Evolutionary conservation across 1,284 basidiomycete genomes (phyloP).

Genomic region (Leccinum fallax): DNA sequence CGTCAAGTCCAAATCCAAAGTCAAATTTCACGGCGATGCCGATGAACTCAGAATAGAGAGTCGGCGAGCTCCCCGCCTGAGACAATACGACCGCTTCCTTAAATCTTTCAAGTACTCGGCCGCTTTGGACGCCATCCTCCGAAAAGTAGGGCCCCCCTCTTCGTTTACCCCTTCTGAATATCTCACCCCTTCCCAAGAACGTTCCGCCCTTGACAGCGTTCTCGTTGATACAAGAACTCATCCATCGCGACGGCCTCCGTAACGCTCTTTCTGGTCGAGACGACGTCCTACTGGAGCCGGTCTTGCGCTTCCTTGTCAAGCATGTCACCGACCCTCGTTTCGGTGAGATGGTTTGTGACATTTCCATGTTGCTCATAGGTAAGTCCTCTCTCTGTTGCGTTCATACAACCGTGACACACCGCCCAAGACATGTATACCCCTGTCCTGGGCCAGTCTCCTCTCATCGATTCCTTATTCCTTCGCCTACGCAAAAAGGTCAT

Average conservation of each 20-base stretch:
- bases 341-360: constrained; percentile 85
- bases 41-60: constrained; percentile 80
- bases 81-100: constrained; percentile 87
- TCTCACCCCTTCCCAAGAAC: constrained; percentile 48
- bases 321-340: constrained; percentile 91
- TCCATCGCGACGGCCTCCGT: constrained; percentile 88
- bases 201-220: constrained; percentile 87
- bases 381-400: constrained; percentile 30
- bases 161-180: background rate
- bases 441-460: constrained; percentile 90
- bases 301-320: constrained; percentile 83
- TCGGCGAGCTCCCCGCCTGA: constrained; percentile 72
- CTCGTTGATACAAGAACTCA: constrained; percentile 90
- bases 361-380: constrained; percentile 86
- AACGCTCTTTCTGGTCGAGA: constrained; percentile 90
- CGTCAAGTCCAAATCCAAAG: constrained; percentile 48
- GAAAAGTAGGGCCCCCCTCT: constrained; percentile 57
- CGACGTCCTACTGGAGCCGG: constrained; percentile 91
- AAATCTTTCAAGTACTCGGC: constrained; percentile 96
- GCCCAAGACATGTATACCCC: constrained; percentile 85
- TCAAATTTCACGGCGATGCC: constrained; percentile 51
- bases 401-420: constrained; percentile 1
- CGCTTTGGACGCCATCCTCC: constrained; percentile 87
- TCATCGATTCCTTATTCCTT: constrained; percentile 88
- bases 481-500: constrained; percentile 83